Base-by-base conservation (phyloP, 2,329 filamentous ascomycete species). In the Paracoccidioides brasiliensis region DNA sequence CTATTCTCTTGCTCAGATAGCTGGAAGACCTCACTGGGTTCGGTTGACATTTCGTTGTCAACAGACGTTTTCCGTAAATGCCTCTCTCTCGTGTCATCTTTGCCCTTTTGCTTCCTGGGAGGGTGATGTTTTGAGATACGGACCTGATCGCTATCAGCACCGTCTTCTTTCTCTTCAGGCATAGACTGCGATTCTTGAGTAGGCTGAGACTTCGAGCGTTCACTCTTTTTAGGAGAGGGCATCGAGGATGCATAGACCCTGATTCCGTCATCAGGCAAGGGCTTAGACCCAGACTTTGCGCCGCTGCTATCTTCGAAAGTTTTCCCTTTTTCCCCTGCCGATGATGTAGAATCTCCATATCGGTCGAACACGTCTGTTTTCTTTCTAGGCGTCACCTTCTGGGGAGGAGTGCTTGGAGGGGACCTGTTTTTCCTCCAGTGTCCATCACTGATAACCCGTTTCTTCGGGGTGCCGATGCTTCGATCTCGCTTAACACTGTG, bases 361-460 rank as follows among this genome's bases (percentile, higher is more conserved):
- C 63, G 57, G 10, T 62, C 63, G 58, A 72, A 69, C 52, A 69
- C 60, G 33, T 66, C 72, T 10, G 75, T 71, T 54, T 75, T 70
- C 61, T 74, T 77, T 28, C 66, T 68, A 12, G 63, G 60, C 63
- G 69, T 63, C 66, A 70, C 53, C 67, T 75, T 66, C 43, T 69
- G 58, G 42, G 66, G 56, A 41, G 65, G 67, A 15, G 66, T 63
- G 57, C 71, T 74, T 0, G 75, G 68, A 7, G 77, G 70, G 56
- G 69, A 77, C 57, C 75, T 77, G 58, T 76, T 78, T 57, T 76
- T 78, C 58, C 78, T 80, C 68, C 91, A 97, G 72, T 95, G 88
- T 55, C 87, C 86, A 72, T 97, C 91, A 68, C 90, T 96, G 58
- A 96, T 82, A 54, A 97, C 88, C 60, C 90, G 82, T 77, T 95